Evolutionary conservation across 768 basidiomycete genomes (phyloP), one percentile per base, ranked within the genome.

Genomic region (Mycena filopes): DNA sequence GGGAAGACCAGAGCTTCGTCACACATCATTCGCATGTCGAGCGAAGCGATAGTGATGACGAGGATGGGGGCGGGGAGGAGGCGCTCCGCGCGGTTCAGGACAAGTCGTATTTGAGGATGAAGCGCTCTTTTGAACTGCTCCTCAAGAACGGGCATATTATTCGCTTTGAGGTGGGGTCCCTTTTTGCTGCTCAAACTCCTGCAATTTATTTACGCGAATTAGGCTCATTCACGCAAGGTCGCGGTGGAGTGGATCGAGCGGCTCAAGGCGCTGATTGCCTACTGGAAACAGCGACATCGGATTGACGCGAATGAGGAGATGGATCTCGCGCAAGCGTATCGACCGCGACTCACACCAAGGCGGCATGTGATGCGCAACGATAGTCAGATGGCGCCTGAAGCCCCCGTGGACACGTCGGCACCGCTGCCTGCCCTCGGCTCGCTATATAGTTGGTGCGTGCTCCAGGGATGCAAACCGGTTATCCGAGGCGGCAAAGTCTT

Each of bases 191-290:
- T 55, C 49, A 33, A 54, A 42, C 23, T 38, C 21, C 68, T 47
- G 41, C 21, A 36, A 9, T 28, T 36, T 50, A 50, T 16, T 40
- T 43, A 33, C 31, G 31, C 12, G 36, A 36, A 21, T 41, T 26
- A 96, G 93, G 82, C 89, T 40, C 80, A 90, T 80, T 89, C 89
- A 25, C 80, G 86, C 58, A 79, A 74, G 33, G 82, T 90, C 47
- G 92, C 93, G 0, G 73, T 89, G 53, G 95, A 98, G 73, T 98
- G 96, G 97, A 88, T 98, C 51, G 84, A 87, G 53, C 84, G 89
- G 42, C 84, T 98, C 5, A 86, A 86, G 20, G 85, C 85, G 28
- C 82, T 96, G 36, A 77, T 90, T 42, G 74, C 80, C 4, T 98
- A 95, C 73, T 98, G 96, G 96, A 89, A 84, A 57, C 82, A 86